Conservation (phyloP, 2,329 filamentous ascomycete species). For the Arthrobotrys entomopaga region DNA sequence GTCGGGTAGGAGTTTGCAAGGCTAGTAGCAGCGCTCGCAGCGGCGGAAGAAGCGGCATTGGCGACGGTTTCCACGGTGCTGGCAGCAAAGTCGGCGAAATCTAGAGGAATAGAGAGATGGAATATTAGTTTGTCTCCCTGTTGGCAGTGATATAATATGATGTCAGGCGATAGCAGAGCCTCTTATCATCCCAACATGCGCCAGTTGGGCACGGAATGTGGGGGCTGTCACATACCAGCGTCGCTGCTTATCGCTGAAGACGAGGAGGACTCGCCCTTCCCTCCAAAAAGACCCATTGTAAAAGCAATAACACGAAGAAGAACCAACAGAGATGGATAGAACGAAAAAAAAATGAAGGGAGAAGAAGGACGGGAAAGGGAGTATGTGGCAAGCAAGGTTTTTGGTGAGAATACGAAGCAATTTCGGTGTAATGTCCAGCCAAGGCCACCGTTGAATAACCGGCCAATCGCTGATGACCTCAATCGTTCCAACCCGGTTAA, state of each 20-base stretch:
- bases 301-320: constrained; percentile 33
- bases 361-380: constrained; percentile 11
- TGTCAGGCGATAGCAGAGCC: constrained; percentile 38
- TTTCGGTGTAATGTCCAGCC: constrained; percentile 24
- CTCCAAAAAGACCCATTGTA: constrained; percentile 54
- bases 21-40: constrained; percentile 65
- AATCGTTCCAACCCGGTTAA: neutral
- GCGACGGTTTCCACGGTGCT: constrained; percentile 66
- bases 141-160: constrained; percentile 7
- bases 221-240: constrained; percentile 42
- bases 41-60: constrained; percentile 60
- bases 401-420: constrained; percentile 33
- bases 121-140: neutral
- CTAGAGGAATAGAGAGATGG: constrained; percentile 65
- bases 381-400: constrained; percentile 10
- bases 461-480: constrained; percentile 24
- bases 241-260: constrained; percentile 50
- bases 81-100: constrained; percentile 90
- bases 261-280: constrained; percentile 47
- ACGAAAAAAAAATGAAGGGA: constrained; percentile 28
- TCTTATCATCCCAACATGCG: constrained; percentile 43
- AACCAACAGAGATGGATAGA: constrained; percentile 25
- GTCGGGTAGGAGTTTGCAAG: constrained; percentile 71
- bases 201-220: constrained; percentile 24
- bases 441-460: constrained; percentile 25